Evolutionary conservation across 179 eudicot genomes (phyloP).

Genomic region (Heliamphora pulchella): DNA sequence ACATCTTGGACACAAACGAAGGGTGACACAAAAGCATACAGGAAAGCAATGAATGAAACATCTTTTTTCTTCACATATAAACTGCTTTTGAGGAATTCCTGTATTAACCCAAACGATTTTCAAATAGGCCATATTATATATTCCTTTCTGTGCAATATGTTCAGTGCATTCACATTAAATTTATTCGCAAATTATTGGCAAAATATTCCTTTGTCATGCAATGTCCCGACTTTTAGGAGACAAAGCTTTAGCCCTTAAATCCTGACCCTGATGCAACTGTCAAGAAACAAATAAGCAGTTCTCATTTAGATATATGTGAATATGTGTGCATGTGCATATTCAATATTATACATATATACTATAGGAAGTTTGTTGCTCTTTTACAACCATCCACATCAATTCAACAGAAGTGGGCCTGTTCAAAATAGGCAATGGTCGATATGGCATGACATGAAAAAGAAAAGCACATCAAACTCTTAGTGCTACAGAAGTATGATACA

Average conservation of each 20-base stretch:
- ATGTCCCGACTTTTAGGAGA: too few relatives aligned
- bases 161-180: not conserved
- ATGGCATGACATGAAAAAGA: not conserved
- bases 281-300: too few relatives aligned
- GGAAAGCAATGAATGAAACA: not conserved
- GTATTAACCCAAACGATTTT: not conserved
- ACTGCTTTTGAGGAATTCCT: not conserved
- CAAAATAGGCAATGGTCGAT: too few relatives aligned
- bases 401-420: not conserved
- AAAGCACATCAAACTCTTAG: not conserved
- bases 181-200: too few relatives aligned
- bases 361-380: not conserved
- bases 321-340: not conserved
- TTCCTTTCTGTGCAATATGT: not conserved
- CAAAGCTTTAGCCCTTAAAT: too few relatives aligned
- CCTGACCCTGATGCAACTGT: too few relatives aligned
- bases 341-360: not conserved
- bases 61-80: not conserved
- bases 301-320: too few relatives aligned
- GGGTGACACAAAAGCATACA: not conserved
- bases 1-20: not conserved
- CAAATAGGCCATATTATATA: not conserved
- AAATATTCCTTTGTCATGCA: too few relatives aligned
- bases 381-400: not conserved
- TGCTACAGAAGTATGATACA: not conserved